phyloP scores from a whole-genome alignment of 1,284 basidiomycete genomes.

The Xanthoconium separans region DNA sequence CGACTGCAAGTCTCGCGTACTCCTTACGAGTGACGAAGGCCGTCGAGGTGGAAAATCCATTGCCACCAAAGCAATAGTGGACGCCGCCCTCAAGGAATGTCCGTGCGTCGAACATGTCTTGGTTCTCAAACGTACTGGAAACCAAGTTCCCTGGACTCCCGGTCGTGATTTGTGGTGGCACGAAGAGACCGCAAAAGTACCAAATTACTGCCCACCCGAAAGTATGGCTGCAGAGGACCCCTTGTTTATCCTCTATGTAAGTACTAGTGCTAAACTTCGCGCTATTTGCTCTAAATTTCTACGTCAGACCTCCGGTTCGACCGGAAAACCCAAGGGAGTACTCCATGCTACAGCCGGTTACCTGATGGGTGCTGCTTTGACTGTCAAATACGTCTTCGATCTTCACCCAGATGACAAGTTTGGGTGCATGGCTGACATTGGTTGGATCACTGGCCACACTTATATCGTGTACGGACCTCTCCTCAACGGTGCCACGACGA shows the following conservation, averaged over 20 bases:
- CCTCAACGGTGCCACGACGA: constrained; percentile 87
- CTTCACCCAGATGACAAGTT: constrained; percentile 91
- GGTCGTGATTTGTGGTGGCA: constrained; percentile 98
- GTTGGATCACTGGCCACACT: constrained; percentile 99
- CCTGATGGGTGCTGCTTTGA: constrained; percentile 84
- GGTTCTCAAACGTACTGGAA: constrained; percentile 89
- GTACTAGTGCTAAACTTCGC: constrained; percentile 30
- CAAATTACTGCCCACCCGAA: constrained; percentile 89
- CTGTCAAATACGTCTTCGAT: constrained; percentile 97
- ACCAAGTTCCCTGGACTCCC: constrained; percentile 76
- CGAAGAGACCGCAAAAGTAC: constrained; percentile 83
- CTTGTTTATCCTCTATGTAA: constrained; percentile 95
- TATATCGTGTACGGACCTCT: constrained; percentile 98
- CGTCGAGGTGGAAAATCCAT: constrained; percentile 92
- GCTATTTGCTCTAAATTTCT: neutral
- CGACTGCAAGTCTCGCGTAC: constrained; percentile 87
- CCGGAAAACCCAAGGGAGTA: constrained; percentile 96
- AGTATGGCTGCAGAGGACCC: constrained; percentile 91
- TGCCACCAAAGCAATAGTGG: constrained; percentile 95
- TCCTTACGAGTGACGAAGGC: constrained; percentile 97
- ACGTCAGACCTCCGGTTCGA: constrained; percentile 85
- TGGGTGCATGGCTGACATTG: constrained; percentile 98
- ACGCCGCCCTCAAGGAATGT: constrained; percentile 86
- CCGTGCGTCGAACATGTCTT: constrained; percentile 89
- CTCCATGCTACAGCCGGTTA: constrained; percentile 96